These are phyloP conservation scores for Phytophthora nicotianae DNA, from an alignment of 352 stramenopile genomes.

Conservation along the genomic window DNA sequence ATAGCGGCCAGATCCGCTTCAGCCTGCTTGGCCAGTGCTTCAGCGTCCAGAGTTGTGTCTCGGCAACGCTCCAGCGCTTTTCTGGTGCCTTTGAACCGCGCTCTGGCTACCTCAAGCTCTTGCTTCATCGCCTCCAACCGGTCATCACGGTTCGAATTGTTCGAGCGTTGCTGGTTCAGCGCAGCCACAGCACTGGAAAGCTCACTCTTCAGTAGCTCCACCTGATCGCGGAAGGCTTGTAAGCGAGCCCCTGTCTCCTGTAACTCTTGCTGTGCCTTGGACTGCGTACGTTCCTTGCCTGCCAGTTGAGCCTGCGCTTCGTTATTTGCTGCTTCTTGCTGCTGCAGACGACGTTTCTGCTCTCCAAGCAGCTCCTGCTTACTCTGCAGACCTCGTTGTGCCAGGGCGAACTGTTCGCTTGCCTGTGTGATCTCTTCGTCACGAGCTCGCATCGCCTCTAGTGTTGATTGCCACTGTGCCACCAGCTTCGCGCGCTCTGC, in stretches of 20 bases:
- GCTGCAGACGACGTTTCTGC: constrained; percentile 80
- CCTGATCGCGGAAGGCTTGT: constrained; percentile 89
- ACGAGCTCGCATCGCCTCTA: constrained; percentile 92
- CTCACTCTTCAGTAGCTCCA: constrained; percentile 93
- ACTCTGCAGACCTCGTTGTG: constrained; percentile 51
- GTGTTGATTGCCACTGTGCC: constrained; percentile 94
- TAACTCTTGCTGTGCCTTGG: constrained; percentile 72
- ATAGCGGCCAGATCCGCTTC: constrained; percentile 74
- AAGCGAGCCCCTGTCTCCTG: constrained; percentile 59
- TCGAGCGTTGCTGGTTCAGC: constrained; percentile 78
- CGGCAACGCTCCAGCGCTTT: constrained; percentile 74
- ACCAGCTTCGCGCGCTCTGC: constrained; percentile 94
- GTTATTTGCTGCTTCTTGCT: constrained; percentile 86
- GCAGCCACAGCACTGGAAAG: constrained; percentile 86
- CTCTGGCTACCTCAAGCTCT: constrained; percentile 64
- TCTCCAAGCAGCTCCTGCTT: constrained; percentile 79
- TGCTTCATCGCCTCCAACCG: constrained; percentile 84
- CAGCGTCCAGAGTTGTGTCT: constrained; percentile 78
- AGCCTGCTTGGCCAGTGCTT: constrained; percentile 87
- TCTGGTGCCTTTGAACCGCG: constrained; percentile 85
- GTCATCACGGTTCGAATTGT: constrained; percentile 75
- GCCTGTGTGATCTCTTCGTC: constrained; percentile 93
- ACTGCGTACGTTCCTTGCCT: constrained; percentile 70
- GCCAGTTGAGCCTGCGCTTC: constrained; percentile 81
- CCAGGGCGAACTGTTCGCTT: constrained; percentile 88